Evolutionary conservation across 768 basidiomycete genomes (phyloP).

Genomic region (Tylopilus sp.): DNA sequence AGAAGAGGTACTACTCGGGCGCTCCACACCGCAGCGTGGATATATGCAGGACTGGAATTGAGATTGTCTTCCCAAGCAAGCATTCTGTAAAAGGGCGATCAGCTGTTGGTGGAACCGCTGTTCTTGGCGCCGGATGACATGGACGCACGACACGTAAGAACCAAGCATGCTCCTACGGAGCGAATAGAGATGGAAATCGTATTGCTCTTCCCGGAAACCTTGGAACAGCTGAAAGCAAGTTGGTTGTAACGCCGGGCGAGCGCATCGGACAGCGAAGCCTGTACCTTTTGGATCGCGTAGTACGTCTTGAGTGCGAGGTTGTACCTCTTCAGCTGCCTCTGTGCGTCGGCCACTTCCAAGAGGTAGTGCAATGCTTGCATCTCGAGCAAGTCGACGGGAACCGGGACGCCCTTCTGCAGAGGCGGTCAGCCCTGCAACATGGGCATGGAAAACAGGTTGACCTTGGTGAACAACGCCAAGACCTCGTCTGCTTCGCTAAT

Average conservation of each 20-base stretch:
- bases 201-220: slow-evolving; percentile 92
- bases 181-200: slow-evolving; percentile 96
- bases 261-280: slow-evolving; percentile 13
- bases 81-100: slow-evolving; percentile 44
- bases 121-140: not conserved
- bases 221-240: slow-evolving; percentile 59
- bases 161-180: slow-evolving; percentile 85
- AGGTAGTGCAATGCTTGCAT: slow-evolving; percentile 94
- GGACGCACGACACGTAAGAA: slow-evolving; percentile 76
- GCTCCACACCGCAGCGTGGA: slow-evolving; percentile 68
- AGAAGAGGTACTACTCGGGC: slow-evolving; percentile 48
- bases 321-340: slow-evolving; percentile 59
- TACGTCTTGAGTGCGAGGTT: slow-evolving; percentile 86
- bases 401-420: slow-evolving; percentile 81
- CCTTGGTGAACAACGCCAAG: slow-evolving; percentile 91
- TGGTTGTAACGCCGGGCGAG: slow-evolving; percentile 3
- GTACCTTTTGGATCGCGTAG: slow-evolving; percentile 68
- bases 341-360: slow-evolving; percentile 74
- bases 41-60: slow-evolving; percentile 72
- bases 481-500: slow-evolving; percentile 70
- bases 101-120: not conserved
- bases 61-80: slow-evolving; percentile 80
- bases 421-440: slow-evolving; percentile 3
- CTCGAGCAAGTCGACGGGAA: slow-evolving; percentile 82
- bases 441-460: slow-evolving; percentile 31